A percentile compares a stretch with the other conserved stretches of the same genome.
Evolutionary conservation across 805 yeast species (phyloP).

Genomic region (Zygosaccharomyces lentus): DNA sequence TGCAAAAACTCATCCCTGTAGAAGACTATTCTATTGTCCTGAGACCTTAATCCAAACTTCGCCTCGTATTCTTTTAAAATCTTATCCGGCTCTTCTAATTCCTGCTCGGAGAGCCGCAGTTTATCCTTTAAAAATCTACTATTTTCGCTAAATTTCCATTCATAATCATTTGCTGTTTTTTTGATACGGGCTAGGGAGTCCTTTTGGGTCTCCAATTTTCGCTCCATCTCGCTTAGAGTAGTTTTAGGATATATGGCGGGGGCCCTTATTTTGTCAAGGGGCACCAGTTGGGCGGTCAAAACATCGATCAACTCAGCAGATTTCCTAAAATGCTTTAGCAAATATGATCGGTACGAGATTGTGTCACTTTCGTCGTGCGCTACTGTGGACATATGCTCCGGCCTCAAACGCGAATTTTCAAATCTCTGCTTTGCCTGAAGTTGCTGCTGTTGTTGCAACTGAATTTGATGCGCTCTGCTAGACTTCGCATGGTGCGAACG

Average conservation of each 20-base stretch:
- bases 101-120: constrained; percentile 6
- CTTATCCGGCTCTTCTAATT: constrained; percentile 1
- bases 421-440: constrained; percentile 19
- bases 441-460: constrained; percentile 18
- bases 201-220: constrained; percentile 15
- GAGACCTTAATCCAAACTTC: constrained; percentile 14
- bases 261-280: constrained; percentile 21
- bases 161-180: constrained; percentile 6
- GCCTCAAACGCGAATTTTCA: constrained; percentile 24
- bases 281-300: constrained; percentile 24
- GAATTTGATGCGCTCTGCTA: constrained; percentile 16
- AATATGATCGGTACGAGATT: constrained; percentile 28
- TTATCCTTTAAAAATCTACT: constrained; percentile 12
- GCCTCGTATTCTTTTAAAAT: constrained; percentile 14
- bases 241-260: constrained; percentile 15
- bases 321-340: constrained; percentile 24
- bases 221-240: constrained; percentile 12
- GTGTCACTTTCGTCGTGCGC: constrained; percentile 36
- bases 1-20: constrained; percentile 21
- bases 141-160: constrained; percentile 6
- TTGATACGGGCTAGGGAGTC: constrained; percentile 9
- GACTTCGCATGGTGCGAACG: constrained; percentile 24
- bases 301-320: constrained; percentile 24
- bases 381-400: constrained; percentile 26
- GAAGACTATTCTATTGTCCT: constrained; percentile 17